Evolutionary conservation across 768 basidiomycete genomes (phyloP).

Genomic region (Galerina sulciceps): DNA sequence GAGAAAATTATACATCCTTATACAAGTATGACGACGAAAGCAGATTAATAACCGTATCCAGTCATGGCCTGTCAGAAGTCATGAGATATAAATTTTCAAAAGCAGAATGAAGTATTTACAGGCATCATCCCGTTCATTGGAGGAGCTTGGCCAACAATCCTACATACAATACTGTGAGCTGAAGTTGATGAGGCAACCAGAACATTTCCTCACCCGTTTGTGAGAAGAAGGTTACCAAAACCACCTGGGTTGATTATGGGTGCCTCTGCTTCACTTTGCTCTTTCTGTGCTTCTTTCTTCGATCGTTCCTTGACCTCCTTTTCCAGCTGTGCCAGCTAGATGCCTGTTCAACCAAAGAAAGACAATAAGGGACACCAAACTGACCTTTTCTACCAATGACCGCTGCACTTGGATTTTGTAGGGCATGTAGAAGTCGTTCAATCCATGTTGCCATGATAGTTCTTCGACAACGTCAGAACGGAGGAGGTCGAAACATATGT

Average conservation of each 20-base stretch:
- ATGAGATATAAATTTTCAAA: background rate
- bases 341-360: slow-evolving; percentile 8
- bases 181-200: background rate
- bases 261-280: slow-evolving; percentile 83
- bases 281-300: slow-evolving; percentile 87
- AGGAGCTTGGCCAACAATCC: slow-evolving; percentile 69
- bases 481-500: slow-evolving; percentile 93
- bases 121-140: slow-evolving; percentile 75
- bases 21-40: slow-evolving; percentile 30
- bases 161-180: slow-evolving; percentile 25
- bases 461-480: slow-evolving; percentile 93
- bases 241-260: slow-evolving; percentile 89
- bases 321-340: slow-evolving; percentile 76
- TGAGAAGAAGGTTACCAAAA: slow-evolving; percentile 64
- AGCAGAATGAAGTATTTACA: slow-evolving; percentile 44
- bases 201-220: slow-evolving; percentile 62
- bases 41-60: slow-evolving; percentile 53
- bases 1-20: slow-evolving; percentile 35
- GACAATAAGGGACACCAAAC: slow-evolving; percentile 7
- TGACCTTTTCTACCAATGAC: slow-evolving; percentile 74
- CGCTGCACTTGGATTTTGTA: slow-evolving; percentile 90
- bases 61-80: slow-evolving; percentile 55
- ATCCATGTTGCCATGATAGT: slow-evolving; percentile 93
- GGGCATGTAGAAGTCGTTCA: slow-evolving; percentile 98
- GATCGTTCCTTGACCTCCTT: slow-evolving; percentile 88